Evolutionary conservation across 495 filamentous ascomycete genomes (phyloP), one percentile per base, ranked within the genome.

Genomic region (Podospora pseudopauciseta): DNA sequence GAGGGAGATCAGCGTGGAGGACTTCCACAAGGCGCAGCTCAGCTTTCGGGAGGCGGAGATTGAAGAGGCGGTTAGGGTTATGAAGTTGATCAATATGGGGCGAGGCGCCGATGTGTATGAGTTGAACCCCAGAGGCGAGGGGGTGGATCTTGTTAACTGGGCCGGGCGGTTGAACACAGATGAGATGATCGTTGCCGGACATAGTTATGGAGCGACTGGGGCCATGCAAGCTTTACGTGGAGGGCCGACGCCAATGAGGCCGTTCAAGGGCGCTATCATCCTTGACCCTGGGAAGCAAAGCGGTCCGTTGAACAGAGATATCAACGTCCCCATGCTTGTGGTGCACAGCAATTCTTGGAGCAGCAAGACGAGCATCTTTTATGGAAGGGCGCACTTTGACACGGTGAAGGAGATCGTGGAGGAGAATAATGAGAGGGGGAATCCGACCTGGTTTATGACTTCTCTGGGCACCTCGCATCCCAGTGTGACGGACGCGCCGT

Each of bases 31-130:
- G 6, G 76, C 75, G 5, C 82, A 85, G 76, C 80, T 85, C 53
- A 74, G 74, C 63, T 84, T 85, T 63, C 83, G 85, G 26, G 75
- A 85, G 69, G 84, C 83, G 5, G 85, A 87, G 69, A 81, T 87
- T 54, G 79, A 83, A 57, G 84, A 84, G 61, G 77, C 80, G 11
- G 78, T 86, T 6, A 65, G 67, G 18, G 72, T 86, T 32, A 64
- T 87, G 23, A 71, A 71, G 4, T 56, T 65, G 55, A 78, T 87
- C 70, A 84, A 85, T 58, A 60, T 71, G 0, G 84, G 83, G 0
- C 53, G 74, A 2, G 84, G 84, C 4, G 62, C 63, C 0, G 49
- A 73, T 1, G 62, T 86, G 15, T 77, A 68, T 74, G 13, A 65
- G 65, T 13, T 74, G 28, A 76, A 85, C 71, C 66, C 74, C 60